Evolutionary conservation across 2,329 filamentous ascomycete genomes (phyloP).

Genomic region (Raffaelea albimanens): DNA sequence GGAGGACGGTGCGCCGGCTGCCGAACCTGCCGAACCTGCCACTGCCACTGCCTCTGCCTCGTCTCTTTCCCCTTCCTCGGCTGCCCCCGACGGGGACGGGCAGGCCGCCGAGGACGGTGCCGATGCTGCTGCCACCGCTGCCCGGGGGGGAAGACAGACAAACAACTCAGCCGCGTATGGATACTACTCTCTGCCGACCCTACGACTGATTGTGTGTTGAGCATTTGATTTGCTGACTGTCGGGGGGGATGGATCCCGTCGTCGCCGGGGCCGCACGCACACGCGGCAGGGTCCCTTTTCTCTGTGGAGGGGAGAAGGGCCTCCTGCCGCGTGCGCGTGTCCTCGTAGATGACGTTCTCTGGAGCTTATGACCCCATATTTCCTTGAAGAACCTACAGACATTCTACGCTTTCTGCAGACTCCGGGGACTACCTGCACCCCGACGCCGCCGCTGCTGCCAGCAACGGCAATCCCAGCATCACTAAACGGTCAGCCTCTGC

Average conservation of each 20-base stretch:
- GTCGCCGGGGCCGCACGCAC: no score
- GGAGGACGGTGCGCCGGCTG: conserved; percentile 33
- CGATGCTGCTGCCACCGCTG: background rate
- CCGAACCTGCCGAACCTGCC: no score
- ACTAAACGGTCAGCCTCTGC: no score
- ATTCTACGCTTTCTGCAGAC: background rate
- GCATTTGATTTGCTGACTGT: background rate
- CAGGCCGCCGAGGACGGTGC: background rate
- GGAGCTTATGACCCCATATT: no score
- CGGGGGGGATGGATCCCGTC: background rate
- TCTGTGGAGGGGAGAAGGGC: no score
- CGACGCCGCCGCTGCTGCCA: background rate
- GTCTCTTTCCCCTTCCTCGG: background rate
- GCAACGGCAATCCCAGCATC: no score
- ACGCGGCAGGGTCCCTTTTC: no score
- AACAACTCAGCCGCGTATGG: conserved; percentile 4
- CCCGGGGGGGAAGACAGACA: background rate
- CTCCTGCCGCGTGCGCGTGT: no score
- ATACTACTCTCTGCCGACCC: conserved; percentile 1
- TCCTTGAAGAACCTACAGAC: background rate
- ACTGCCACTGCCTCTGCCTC: background rate
- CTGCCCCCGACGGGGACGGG: background rate
- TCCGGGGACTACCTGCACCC: background rate
- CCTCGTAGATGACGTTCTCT: no score
- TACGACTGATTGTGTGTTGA: conserved; percentile 23